A percentile compares a stretch with the other conserved stretches of the same genome.
Evolutionary conservation across 768 basidiomycete genomes (phyloP).

Genomic region (Mycena rosella): DNA sequence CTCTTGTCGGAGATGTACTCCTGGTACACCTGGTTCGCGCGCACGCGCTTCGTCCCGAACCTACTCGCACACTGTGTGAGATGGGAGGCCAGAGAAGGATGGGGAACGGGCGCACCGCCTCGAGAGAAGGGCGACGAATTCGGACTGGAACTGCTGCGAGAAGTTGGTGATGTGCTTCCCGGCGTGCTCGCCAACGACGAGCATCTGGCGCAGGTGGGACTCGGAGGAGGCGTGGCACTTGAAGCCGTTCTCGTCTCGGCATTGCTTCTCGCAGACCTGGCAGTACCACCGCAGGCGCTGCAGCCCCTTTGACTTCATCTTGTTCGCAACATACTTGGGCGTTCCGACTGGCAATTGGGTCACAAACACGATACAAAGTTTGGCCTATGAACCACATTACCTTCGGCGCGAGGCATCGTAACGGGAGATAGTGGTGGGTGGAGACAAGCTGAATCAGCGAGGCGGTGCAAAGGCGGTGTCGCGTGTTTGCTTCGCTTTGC

Average conservation of each 20-base stretch:
- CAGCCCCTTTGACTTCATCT: conserved; percentile 97
- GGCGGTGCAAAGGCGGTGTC: conserved; percentile 11
- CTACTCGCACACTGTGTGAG: conserved; percentile 49
- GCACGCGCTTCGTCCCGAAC: conserved; percentile 94
- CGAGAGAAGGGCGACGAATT: conserved; percentile 92
- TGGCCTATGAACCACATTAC: conserved; percentile 56
- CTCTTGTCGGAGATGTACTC: conserved; percentile 95
- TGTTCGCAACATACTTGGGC: conserved; percentile 91
- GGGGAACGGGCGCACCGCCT: conserved; percentile 67
- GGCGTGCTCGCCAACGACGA: conserved; percentile 95
- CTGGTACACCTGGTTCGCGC: conserved; percentile 96
- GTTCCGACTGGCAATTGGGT: conserved; percentile 72
- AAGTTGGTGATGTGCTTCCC: conserved; percentile 93
- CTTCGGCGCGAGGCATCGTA: conserved; percentile 88
- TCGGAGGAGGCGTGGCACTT: conserved; percentile 94
- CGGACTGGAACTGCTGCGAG: conserved; percentile 88
- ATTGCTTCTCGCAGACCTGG: conserved; percentile 99
- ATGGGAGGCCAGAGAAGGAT: conserved; percentile 7
- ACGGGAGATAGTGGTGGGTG: conserved; percentile 6
- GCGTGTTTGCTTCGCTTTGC: too few species aligned
- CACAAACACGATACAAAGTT: not conserved
- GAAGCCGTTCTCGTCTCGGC: conserved; percentile 99
- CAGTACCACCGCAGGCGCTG: conserved; percentile 98
- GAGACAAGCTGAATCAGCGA: conserved; percentile 36
- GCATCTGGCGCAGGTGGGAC: conserved; percentile 95